Conservation (phyloP, 768 basidiomycete genomes). For the Russula abietina region DNA sequence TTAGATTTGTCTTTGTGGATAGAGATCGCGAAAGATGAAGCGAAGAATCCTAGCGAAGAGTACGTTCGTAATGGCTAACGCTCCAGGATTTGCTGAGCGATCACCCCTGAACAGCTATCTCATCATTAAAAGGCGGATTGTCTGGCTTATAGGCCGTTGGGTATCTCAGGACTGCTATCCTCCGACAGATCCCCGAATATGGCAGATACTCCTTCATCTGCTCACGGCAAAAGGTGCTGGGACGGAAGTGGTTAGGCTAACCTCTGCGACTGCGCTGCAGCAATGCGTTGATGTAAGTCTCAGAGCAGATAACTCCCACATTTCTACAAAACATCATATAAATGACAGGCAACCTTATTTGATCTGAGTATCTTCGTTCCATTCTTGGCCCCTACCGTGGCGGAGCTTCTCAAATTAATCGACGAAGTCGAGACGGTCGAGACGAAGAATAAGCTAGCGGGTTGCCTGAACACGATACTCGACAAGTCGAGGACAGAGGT, state of each 20-base stretch:
- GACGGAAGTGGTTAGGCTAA: conserved; percentile 81
- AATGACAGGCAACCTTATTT: conserved; percentile 55
- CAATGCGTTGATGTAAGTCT: conserved; percentile 79
- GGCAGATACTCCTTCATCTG: conserved; percentile 77
- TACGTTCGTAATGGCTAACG: conserved; percentile 30
- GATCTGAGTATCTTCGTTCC: conserved; percentile 59
- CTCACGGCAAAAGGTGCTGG: conserved; percentile 66
- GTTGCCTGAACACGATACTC: conserved; percentile 63
- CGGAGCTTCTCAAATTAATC: conserved; percentile 64
- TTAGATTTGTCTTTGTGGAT: conserved; percentile 73
- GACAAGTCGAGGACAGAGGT: conserved; percentile 41
- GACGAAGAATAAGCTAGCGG: conserved; percentile 67
- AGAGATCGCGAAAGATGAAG: conserved; percentile 50
- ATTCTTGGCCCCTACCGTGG: conserved; percentile 53
- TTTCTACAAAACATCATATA: not conserved
- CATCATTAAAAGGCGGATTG: conserved; percentile 90
- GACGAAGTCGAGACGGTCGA: conserved; percentile 71
- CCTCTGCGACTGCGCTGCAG: conserved; percentile 70
- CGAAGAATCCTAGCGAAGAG: conserved; percentile 53
- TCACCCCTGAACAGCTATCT: conserved; percentile 53
- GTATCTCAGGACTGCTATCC: conserved; percentile 59
- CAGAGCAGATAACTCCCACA: not conserved
- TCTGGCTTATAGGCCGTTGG: conserved; percentile 93
- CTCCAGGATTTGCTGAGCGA: not conserved
- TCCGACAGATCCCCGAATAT: conserved; percentile 58